Percentiles rank a stretch among this genome's conserved stretches.
phyloP scores from a whole-genome alignment of 352 stramenopile species.

The Globisporangium uncinulatum region DNA sequence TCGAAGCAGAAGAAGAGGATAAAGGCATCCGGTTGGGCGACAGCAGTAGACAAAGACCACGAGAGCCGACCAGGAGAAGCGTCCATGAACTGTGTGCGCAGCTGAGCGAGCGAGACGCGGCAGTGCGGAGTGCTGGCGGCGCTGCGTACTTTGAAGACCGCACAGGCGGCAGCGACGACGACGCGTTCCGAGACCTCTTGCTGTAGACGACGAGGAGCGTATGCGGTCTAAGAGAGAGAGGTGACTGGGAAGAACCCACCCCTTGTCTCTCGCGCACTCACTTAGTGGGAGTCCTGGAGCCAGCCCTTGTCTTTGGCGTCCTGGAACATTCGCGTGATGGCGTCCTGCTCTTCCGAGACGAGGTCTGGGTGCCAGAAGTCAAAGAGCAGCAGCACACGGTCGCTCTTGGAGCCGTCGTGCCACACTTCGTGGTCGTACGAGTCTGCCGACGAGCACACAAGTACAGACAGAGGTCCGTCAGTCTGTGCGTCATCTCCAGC shows the following conservation, averaged over 20 bases:
- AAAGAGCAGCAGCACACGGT: constrained; percentile 85
- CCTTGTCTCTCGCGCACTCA: background rate
- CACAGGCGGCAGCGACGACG: constrained; percentile 11
- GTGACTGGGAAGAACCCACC: background rate
- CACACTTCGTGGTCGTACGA: constrained; percentile 83
- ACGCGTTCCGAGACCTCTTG: constrained; percentile 7
- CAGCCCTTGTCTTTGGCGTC: constrained; percentile 70
- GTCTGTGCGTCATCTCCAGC: too few species aligned
- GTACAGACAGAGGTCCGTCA: background rate
- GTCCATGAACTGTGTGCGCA: constrained; percentile 3
- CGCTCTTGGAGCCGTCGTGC: constrained; percentile 52
- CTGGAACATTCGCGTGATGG: constrained; percentile 66
- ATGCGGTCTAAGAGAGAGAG: background rate
- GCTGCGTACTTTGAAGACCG: constrained; percentile 3
- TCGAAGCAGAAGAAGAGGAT: background rate
- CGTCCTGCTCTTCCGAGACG: constrained; percentile 43
- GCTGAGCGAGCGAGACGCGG: constrained; percentile 3
- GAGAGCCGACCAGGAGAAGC: background rate
- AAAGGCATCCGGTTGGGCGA: too few species aligned
- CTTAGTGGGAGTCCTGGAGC: constrained; percentile 52
- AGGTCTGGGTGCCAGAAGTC: constrained; percentile 78
- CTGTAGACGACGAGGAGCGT: background rate
- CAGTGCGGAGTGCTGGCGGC: background rate
- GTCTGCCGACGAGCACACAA: constrained; percentile 21
- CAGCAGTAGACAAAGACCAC: background rate